These are phyloP conservation scores for Hypoxylon fuscum DNA, from an alignment of 495 filamentous ascomycete species.

Conservation along the genomic window DNA sequence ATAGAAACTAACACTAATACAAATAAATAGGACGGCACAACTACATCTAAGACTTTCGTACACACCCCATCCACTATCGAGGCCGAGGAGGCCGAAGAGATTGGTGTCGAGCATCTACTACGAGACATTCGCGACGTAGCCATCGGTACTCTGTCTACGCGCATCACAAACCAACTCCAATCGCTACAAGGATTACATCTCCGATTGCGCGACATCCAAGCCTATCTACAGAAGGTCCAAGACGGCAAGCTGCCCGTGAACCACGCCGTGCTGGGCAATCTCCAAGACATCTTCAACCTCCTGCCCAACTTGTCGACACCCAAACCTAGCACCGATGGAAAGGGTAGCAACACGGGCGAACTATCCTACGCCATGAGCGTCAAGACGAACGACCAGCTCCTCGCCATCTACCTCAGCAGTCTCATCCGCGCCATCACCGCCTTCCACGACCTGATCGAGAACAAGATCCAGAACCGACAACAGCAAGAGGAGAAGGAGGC, in stretches of 20 bases:
- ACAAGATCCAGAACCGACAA: slow-evolving; percentile 99
- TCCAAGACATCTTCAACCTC: slow-evolving; percentile 99
- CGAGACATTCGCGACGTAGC: slow-evolving; percentile 98
- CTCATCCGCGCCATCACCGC: slow-evolving; percentile 97
- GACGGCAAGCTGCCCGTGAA: slow-evolving; percentile 93
- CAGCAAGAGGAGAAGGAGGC: slow-evolving; percentile 94
- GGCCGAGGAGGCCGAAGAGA: slow-evolving; percentile 98
- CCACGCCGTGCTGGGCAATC: slow-evolving; percentile 95
- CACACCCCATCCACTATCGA: slow-evolving; percentile 99
- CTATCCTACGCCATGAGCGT: slow-evolving; percentile 93
- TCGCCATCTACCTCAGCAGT: slow-evolving; percentile 96
- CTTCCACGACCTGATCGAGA: slow-evolving; percentile 99
- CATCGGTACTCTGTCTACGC: slow-evolving; percentile 96
- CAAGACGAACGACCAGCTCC: slow-evolving; percentile 99
- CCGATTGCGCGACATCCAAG: slow-evolving; percentile 92
- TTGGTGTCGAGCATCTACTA: slow-evolving; percentile 96
- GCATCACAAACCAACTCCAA: slow-evolving; percentile 96
- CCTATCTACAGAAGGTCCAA: slow-evolving; percentile 95
- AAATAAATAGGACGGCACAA: slow-evolving; percentile 87
- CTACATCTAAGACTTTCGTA: slow-evolving; percentile 95
- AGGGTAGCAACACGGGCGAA: slow-evolving; percentile 75
- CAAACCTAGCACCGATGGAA: slow-evolving; percentile 60
- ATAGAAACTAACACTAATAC: slow-evolving; percentile 20
- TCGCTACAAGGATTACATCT: slow-evolving; percentile 96
- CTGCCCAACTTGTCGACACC: slow-evolving; percentile 95